A percentile compares a stretch with the other conserved stretches of the same genome.
phyloP scores from a whole-genome alignment of 768 basidiomycete species.

The Tulasnella sp. region DNA sequence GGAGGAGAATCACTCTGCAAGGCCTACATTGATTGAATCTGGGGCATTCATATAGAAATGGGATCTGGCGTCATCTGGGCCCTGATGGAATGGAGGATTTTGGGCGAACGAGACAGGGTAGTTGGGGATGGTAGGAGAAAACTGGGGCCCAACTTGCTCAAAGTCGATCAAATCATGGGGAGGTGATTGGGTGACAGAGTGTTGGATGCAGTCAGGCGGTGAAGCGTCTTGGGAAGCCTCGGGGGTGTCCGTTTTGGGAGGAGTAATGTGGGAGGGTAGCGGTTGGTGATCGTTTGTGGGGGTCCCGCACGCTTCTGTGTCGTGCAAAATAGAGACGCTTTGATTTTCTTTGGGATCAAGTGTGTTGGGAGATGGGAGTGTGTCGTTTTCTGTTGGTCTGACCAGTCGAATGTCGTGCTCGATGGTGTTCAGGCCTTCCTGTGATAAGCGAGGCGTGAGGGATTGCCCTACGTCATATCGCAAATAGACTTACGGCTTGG shows the following conservation, averaged over 20 bases:
- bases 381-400: background rate
- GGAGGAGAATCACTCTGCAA: background rate
- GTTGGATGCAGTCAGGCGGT: background rate
- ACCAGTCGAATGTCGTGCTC: background rate
- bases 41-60: background rate
- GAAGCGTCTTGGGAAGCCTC: background rate
- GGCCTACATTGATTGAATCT: background rate
- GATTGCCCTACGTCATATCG: background rate
- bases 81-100: background rate
- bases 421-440: background rate
- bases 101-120: background rate
- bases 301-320: background rate
- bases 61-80: background rate
- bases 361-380: background rate
- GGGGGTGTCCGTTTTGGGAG: background rate
- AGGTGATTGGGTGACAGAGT: background rate
- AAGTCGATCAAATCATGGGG: background rate
- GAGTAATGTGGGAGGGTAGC: background rate
- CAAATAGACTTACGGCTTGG: background rate
- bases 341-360: background rate
- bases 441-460: background rate
- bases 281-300: background rate
- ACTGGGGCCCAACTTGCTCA: background rate
- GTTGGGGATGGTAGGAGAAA: background rate
- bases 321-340: background rate